phyloP scores from a whole-genome alignment of 2,329 filamentous ascomycete species.

The Exophiala sp. region DNA sequence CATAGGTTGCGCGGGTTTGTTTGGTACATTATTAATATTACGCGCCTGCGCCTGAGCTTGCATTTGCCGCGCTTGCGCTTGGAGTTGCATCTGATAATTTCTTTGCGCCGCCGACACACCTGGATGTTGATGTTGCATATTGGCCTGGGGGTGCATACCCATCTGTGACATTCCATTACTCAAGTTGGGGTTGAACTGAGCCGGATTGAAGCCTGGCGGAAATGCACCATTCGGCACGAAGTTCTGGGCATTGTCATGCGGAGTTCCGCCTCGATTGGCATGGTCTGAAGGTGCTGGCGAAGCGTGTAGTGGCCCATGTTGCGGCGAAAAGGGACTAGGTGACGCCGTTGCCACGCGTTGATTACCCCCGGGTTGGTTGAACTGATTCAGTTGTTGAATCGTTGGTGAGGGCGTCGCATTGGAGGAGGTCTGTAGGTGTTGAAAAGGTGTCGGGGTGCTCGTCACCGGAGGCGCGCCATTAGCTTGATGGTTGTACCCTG shows the following conservation, averaged over 20 bases:
- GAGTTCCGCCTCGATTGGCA: slow-evolving; percentile 61
- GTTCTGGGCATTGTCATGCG: slow-evolving; percentile 61
- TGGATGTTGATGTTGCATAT: slow-evolving; percentile 50
- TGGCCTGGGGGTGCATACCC: slow-evolving; percentile 48
- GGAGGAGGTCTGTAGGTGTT: slow-evolving; percentile 76
- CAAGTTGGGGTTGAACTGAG: slow-evolving; percentile 44
- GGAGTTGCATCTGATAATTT: slow-evolving; percentile 77
- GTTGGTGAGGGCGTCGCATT: slow-evolving; percentile 92
- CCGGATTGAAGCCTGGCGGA: slow-evolving; percentile 36
- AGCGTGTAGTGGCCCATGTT: slow-evolving; percentile 67
- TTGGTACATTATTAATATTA: slow-evolving; percentile 16
- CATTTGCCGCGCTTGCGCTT: slow-evolving; percentile 68
- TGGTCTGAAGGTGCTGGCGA: slow-evolving; percentile 77
- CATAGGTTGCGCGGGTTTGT: slow-evolving; percentile 10
- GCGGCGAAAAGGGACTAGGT: slow-evolving; percentile 83
- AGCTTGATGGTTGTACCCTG: slow-evolving; percentile 64
- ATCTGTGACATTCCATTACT: slow-evolving; percentile 39
- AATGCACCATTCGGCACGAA: slow-evolving; percentile 56
- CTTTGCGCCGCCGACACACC: slow-evolving; percentile 69
- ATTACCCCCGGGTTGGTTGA: slow-evolving; percentile 59
- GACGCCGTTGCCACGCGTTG: slow-evolving; percentile 88
- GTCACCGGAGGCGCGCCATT: slow-evolving; percentile 60
- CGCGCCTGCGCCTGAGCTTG: slow-evolving; percentile 16
- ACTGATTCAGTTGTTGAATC: slow-evolving; percentile 71
- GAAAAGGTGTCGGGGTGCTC: slow-evolving; percentile 66